A percentile compares a stretch with the other conserved stretches of the same genome.
Evolutionary conservation across 1,284 basidiomycete genomes (phyloP).

Genomic region (Moniliophthora roreri): DNA sequence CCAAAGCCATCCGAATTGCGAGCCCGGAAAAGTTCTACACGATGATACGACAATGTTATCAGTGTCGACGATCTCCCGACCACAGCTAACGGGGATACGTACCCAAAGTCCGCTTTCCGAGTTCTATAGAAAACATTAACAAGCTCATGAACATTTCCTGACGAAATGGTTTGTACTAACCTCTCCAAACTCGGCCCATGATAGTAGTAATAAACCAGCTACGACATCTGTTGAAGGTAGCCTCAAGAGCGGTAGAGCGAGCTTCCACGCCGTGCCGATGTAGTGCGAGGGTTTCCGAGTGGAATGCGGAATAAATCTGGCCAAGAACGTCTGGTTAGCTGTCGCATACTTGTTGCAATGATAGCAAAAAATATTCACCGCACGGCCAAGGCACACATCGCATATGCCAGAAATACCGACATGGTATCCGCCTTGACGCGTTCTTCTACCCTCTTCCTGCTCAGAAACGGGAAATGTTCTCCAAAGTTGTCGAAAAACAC

Average conservation of each 20-base stretch:
- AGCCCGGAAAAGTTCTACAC: constrained; percentile 10
- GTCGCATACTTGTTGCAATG: neutral
- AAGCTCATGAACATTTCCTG: neutral
- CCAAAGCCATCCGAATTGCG: constrained; percentile 10
- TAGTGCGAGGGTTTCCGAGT: constrained; percentile 6
- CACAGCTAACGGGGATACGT: neutral
- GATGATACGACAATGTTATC: too few species aligned
- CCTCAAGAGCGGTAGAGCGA: constrained; percentile 6
- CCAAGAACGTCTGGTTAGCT: neutral
- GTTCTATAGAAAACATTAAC: neutral
- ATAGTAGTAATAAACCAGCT: constrained; percentile 5
- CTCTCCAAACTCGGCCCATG: constrained; percentile 12
- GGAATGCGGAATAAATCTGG: constrained; percentile 7
- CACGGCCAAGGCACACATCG: constrained; percentile 9
- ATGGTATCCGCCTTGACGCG: constrained; percentile 7
- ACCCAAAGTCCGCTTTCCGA: constrained; percentile 13
- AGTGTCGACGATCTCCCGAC: too few species aligned
- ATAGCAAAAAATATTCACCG: constrained; percentile 1
- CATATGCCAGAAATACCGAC: constrained; percentile 8
- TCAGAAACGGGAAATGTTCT: constrained; percentile 10
- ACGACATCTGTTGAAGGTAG: constrained; percentile 9
- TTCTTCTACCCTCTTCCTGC: constrained; percentile 2
- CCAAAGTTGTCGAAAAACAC: constrained; percentile 9
- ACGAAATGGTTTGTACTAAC: neutral
- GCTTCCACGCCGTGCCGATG: constrained; percentile 10